Conservation (phyloP, 495 filamentous ascomycete species). For the Letharia lupina region DNA sequence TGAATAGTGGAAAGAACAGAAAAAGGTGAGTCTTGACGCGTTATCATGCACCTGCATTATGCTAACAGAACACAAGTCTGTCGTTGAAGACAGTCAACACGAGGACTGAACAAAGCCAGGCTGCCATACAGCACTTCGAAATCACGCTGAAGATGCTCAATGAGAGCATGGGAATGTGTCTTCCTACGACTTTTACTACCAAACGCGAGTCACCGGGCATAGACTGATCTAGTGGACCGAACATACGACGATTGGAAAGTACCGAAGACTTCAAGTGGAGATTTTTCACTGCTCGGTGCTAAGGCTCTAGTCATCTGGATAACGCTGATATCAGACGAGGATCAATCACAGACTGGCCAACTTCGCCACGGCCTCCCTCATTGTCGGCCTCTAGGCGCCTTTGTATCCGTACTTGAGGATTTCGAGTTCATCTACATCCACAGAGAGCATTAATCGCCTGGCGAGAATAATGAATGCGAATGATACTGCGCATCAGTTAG, state of each 20-base stretch:
- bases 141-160: slow-evolving; percentile 64
- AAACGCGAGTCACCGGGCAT: background rate
- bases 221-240: background rate
- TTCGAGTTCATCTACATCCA: slow-evolving; percentile 40
- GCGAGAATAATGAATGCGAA: slow-evolving; percentile 33
- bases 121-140: slow-evolving; percentile 50
- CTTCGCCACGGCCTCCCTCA: background rate
- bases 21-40: slow-evolving; percentile 31
- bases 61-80: slow-evolving; percentile 10
- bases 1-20: slow-evolving; percentile 31
- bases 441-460: slow-evolving; percentile 36
- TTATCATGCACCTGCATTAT: background rate
- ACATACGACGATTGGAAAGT: background rate
- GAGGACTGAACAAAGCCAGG: slow-evolving; percentile 28
- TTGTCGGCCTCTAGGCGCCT: slow-evolving; percentile 33
- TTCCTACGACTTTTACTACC: slow-evolving; percentile 28
- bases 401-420: slow-evolving; percentile 45
- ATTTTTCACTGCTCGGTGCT: background rate
- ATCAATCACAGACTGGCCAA: background rate
- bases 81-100: slow-evolving; percentile 26
- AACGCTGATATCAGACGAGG: background rate
- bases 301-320: background rate
- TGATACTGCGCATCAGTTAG: slow-evolving; percentile 30
- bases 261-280: background rate
- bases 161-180: slow-evolving; percentile 58